These are phyloP conservation scores for Hyphodiscus sp. DNA, from an alignment of 2,329 filamentous ascomycete species.

Conservation along the genomic window DNA sequence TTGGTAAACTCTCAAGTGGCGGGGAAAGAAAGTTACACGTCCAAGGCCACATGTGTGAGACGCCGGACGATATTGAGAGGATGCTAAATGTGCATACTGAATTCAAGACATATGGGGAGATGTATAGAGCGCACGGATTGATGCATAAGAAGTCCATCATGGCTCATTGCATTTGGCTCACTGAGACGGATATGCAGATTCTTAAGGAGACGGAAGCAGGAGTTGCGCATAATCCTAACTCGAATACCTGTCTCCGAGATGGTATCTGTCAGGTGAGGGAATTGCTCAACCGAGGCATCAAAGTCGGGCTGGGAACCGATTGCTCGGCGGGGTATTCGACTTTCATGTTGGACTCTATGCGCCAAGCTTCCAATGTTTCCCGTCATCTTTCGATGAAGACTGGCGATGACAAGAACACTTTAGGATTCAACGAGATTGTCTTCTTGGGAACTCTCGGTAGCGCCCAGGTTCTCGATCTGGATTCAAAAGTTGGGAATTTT, in stretches of 20 bases:
- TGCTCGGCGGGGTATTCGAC: background rate
- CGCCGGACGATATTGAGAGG: background rate
- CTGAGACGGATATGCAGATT: background rate
- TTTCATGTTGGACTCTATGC: background rate
- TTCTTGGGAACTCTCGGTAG: background rate
- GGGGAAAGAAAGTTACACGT: background rate
- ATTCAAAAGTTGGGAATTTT: background rate
- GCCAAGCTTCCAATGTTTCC: background rate
- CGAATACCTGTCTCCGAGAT: background rate
- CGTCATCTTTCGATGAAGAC: background rate
- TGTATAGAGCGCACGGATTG: background rate
- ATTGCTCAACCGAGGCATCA: background rate
- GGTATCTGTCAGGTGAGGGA: background rate
- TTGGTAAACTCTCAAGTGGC: background rate
- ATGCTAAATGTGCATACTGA: background rate
- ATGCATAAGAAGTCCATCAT: background rate
- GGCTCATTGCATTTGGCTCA: background rate
- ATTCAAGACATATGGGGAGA: background rate
- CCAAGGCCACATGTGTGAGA: background rate
- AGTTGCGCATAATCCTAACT: background rate
- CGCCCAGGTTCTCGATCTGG: background rate
- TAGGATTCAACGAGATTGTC: background rate
- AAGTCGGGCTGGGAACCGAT: background rate
- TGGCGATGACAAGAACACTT: background rate
- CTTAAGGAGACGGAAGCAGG: background rate